Conservation (phyloP, 805 yeast genomes). For the Yarrowia osloensis region DNA sequence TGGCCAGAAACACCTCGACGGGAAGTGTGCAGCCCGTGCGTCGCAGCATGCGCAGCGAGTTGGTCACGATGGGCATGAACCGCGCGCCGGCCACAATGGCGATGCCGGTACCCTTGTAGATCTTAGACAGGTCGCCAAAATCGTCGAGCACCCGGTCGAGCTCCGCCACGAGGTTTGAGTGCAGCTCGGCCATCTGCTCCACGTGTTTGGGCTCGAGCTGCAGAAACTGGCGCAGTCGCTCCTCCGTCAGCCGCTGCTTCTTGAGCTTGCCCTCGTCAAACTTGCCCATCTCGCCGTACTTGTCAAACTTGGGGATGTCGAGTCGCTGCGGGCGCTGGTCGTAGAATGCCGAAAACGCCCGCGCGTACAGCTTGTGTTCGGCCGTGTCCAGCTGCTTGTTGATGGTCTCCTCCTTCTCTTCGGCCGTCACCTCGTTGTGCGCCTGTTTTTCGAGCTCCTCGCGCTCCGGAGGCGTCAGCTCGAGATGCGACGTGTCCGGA, state of each 20-base stretch:
- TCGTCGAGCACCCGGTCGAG: conserved; percentile 37
- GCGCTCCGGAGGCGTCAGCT: conserved; percentile 3
- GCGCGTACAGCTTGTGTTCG: conserved; percentile 24
- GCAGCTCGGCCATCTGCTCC: conserved; percentile 50
- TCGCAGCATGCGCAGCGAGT: conserved; percentile 66
- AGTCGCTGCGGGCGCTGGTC: conserved; percentile 24
- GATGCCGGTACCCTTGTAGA: conserved; percentile 51
- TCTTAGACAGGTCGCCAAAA: not conserved
- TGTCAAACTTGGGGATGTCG: conserved; percentile 2
- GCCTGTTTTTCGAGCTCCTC: conserved; percentile 2
- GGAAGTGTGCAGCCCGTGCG: conserved; percentile 70
- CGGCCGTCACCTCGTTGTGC: not conserved
- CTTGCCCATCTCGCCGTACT: conserved; percentile 9
- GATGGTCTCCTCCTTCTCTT: not conserved
- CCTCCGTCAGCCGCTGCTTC: conserved; percentile 49
- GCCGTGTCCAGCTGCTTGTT: not conserved
- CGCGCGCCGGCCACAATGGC: conserved; percentile 81
- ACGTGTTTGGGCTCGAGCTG: conserved; percentile 50
- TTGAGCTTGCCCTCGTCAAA: conserved; percentile 37
- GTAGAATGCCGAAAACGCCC: conserved; percentile 12
- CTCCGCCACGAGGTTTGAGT: conserved; percentile 48
- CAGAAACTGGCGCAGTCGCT: conserved; percentile 53
- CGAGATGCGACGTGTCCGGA: not conserved
- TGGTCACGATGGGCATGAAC: conserved; percentile 68
- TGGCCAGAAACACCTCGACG: conserved; percentile 79